Base-by-base conservation (phyloP, 2,329 filamentous ascomycete species). In the Exophiala mesophila region DNA sequence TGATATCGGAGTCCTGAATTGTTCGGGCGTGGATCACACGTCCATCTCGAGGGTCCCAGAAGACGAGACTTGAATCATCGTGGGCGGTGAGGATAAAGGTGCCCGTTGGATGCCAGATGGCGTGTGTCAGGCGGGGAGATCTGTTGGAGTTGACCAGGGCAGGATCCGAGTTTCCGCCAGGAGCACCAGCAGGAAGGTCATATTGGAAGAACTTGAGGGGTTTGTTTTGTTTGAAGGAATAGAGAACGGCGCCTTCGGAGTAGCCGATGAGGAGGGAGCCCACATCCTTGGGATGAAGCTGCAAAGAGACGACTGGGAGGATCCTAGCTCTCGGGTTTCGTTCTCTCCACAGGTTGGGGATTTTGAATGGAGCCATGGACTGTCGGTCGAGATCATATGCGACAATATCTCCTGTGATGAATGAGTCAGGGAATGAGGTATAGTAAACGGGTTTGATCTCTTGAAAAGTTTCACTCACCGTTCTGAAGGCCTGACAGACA, bases 361-460 rank as follows among this genome's bases (percentile, higher is more conserved):
- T 78, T 44, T 79, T 80, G 63, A 96, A 89, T 1, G 82, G 78
- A 10, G 88, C 80, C 46, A 92, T 68, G 20, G 73, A 72, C 59
- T 87, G 81, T 45, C 89, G 77, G 59, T 97, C 92, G 42, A 98
- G 72, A 62, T 98, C 92, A 61, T 90, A 98, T n/a, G 88, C 87
- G 46, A 90, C 74, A 8, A 97, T 73, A 44, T 97, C 89, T 47
- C 90, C 77, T 70, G 55, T 29, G 36, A 32, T 6, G 10, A 31
- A 4, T 1, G 34, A 41, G 34, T 52, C 40, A 48, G 50, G n/a
- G n/a, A n/a, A n/a, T n/a, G n/a, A n/a, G n/a, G n/a, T n/a, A n/a
- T n/a, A n/a, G n/a, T n/a, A n/a, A n/a, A n/a, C n/a, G n/a, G n/a
- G n/a, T n/a, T n/a, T n/a, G n/a, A n/a, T n/a, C n/a, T n/a, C n/a